Percentiles rank a stretch among this genome's conserved stretches.
Conservation (phyloP, 345 rosid species). For the Eucalyptus shirleyi region DNA sequence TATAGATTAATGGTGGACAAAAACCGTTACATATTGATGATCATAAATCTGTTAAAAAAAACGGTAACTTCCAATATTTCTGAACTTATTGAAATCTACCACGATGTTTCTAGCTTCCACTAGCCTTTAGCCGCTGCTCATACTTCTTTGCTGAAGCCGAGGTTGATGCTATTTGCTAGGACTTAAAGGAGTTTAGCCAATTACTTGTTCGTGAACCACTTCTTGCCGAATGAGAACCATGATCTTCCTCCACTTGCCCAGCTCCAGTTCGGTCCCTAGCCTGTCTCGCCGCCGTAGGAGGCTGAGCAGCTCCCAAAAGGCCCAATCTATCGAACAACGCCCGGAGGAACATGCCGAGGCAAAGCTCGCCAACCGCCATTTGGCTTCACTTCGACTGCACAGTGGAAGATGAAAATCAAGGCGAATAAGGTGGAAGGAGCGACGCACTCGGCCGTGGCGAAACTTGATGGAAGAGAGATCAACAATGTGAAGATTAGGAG, state of each 20-base stretch:
- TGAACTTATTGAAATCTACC: background rate
- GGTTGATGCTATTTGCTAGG: background rate
- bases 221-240: background rate
- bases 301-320: background rate
- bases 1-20: background rate
- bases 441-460: background rate
- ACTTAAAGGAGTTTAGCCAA: background rate
- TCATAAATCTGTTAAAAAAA: no score
- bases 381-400: background rate
- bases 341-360: background rate
- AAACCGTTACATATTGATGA: background rate
- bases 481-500: background rate
- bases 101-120: background rate
- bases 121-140: background rate
- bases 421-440: background rate
- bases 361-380: background rate
- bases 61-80: background rate
- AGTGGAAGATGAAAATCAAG: background rate
- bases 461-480: background rate
- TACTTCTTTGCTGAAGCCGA: background rate
- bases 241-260: background rate
- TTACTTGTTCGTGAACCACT: background rate
- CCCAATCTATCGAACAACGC: background rate
- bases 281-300: background rate
- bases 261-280: accelerated